Evolutionary conservation across 2,329 filamentous ascomycete species (phyloP).

Genomic region (Fusarium beomiforme): DNA sequence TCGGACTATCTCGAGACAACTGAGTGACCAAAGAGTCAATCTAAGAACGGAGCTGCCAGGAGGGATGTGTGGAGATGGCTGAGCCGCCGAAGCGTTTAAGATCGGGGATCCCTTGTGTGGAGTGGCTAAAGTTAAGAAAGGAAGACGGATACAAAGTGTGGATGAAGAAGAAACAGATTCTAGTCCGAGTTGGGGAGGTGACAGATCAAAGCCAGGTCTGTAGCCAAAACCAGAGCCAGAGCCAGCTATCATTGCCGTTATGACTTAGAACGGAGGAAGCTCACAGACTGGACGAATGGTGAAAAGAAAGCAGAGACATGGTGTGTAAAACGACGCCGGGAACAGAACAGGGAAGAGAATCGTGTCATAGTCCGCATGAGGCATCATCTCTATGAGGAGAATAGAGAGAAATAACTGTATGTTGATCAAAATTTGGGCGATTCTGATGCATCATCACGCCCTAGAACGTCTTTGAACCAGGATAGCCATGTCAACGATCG

Average conservation of each 20-base stretch:
- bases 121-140: conserved; percentile 18
- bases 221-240: neutral
- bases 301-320: conserved; percentile 38
- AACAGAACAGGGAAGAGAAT: conserved; percentile 19
- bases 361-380: conserved; percentile 24
- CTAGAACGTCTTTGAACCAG: neutral
- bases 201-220: conserved; percentile 10
- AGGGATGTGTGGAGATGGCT: conserved; percentile 31
- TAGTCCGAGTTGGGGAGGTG: conserved; percentile 27
- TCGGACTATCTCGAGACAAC: conserved; percentile 26
- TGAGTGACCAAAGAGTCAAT: conserved; percentile 6
- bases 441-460: neutral
- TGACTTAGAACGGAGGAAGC: conserved; percentile 9
- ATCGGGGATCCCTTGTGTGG: conserved; percentile 33
- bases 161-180: conserved; percentile 31
- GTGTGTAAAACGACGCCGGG: conserved; percentile 44
- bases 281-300: conserved; percentile 33
- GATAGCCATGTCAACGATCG: conserved; percentile 3
- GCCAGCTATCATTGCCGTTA: conserved; percentile 1
- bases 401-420: neutral
- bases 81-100: conserved; percentile 19
- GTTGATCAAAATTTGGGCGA: neutral
- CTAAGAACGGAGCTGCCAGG: neutral
- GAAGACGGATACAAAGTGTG: conserved; percentile 22
- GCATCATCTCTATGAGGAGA: conserved; percentile 1